Conservation (phyloP, 192 early-diverging fungal species). For the Umbelopsis vinacea region DNA sequence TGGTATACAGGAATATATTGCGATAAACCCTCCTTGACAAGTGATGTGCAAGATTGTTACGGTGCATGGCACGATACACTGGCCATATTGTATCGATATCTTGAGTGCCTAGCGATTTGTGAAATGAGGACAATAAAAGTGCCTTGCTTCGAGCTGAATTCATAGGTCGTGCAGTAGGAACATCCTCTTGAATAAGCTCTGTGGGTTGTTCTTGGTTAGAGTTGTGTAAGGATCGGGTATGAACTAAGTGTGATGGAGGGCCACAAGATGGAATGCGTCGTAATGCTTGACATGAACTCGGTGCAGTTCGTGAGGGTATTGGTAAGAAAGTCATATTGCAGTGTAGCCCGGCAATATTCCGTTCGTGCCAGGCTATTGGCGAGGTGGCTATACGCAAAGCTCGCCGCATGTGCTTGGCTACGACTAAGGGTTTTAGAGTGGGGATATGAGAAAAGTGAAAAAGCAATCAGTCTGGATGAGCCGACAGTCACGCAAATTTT, state of each 20-base stretch:
- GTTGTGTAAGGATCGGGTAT: conserved; percentile 10
- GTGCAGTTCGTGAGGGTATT: neutral
- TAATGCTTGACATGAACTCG: neutral
- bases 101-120: conserved; percentile 34
- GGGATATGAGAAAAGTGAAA: too few species aligned
- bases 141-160: conserved; percentile 6
- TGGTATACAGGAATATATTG: conserved; percentile 28
- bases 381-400: conserved; percentile 23
- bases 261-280: neutral
- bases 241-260: neutral
- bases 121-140: conserved; percentile 29
- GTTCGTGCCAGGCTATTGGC: conserved; percentile 10
- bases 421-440: neutral
- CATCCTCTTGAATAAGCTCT: neutral
- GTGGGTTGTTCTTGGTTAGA: neutral
- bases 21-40: conserved; percentile 33
- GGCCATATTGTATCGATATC: conserved; percentile 42
- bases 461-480: too few species aligned
- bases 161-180: neutral
- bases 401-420: conserved; percentile 23
- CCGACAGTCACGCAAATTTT: too few species aligned
- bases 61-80: conserved; percentile 31
- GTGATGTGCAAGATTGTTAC: conserved; percentile 5
- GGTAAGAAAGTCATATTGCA: neutral
- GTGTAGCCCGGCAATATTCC: conserved; percentile 8